Base-by-base conservation (phyloP, 768 basidiomycete species). In the Cystofilobasidium ferigula region DNA sequence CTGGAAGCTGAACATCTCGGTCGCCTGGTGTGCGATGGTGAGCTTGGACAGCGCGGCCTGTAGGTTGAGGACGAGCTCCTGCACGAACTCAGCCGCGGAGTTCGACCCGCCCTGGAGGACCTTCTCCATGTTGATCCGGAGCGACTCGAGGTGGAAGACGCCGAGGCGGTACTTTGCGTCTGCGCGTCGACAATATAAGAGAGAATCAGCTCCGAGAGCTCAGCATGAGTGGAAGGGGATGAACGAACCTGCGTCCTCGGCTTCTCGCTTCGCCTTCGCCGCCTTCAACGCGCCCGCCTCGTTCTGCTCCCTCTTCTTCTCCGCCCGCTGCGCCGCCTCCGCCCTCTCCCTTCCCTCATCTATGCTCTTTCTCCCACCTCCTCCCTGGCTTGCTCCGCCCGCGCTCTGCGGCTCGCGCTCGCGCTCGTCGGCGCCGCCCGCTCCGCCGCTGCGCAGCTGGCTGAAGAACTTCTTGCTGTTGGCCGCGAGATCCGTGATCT, bases 41-140 rank as follows among this genome's bases (percentile, higher is more conserved):
- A 38, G 62, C 28, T 63, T 68, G 43, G 47, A 45, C 22, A 63
- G 43, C 2, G 54, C 45, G 20, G 56, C 22, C 45, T 58, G 67
- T 14, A 68, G 62, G 32, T 57, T 57, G 24, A 62, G 24, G 32
- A 61, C 43, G 48, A 68, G 61, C 30, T 68, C 67, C 34, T 62
- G 56, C 0, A 68, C 67, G 26, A 68, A 68, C 10, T 62, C 67
- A 34, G 51, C 51, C 14, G 67, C 62, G 2, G 67, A 68, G 34
- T 67, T 67, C 3, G 60, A 42, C 20, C 67, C 67, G 12, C 61
- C 56, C 24, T 57, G 40, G 22, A 38, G 36, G 3, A 68, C 61
- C 30, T 54, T 43, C 26, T 68, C 67, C 20, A 68, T 47, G 51
- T 63, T 63, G 57, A 68, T 68, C 30, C 67, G 56, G 0, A 68